phyloP scores from a whole-genome alignment of 371 early-diverging fungal species.

The Encephalitozoon intestinalis region DNA sequence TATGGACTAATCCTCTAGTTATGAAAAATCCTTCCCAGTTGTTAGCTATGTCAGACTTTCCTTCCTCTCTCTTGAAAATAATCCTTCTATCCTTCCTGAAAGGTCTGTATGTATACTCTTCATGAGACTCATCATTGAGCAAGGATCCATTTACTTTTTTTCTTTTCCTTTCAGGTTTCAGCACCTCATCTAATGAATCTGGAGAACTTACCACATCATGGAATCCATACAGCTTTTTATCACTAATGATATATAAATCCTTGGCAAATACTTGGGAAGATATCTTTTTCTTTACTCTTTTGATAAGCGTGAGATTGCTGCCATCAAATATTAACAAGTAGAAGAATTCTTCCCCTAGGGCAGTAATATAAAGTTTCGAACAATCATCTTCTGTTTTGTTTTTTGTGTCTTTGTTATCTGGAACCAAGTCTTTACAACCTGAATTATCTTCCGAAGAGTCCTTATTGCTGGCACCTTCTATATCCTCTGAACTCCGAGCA shows the following conservation, averaged over 20 bases:
- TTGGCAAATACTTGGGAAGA: constrained; percentile 10
- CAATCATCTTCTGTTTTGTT: neutral
- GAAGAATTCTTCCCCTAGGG: constrained; percentile 21
- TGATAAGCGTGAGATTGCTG: neutral
- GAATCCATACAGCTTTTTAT: constrained; percentile 21
- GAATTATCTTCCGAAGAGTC: neutral
- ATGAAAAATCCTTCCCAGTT: constrained; percentile 40
- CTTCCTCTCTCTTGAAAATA: constrained; percentile 4
- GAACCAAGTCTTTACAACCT: neutral
- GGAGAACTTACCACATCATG: constrained; percentile 5
- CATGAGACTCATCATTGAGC: neutral
- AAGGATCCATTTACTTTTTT: neutral
- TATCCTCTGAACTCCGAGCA: neutral
- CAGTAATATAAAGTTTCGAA: neutral
- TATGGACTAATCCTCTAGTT: constrained; percentile 19
- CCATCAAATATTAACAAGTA: constrained; percentile 35
- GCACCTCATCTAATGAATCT: neutral
- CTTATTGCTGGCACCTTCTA: neutral
- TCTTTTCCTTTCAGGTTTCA: neutral
- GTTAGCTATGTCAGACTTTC: neutral
- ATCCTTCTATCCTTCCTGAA: neutral
- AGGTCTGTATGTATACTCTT: constrained; percentile 30
- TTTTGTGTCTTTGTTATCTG: neutral
- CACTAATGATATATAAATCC: constrained; percentile 15
- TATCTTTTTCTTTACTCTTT: neutral